Base-by-base conservation (phyloP, 1,284 basidiomycete species). In the Marasmius sp. region DNA sequence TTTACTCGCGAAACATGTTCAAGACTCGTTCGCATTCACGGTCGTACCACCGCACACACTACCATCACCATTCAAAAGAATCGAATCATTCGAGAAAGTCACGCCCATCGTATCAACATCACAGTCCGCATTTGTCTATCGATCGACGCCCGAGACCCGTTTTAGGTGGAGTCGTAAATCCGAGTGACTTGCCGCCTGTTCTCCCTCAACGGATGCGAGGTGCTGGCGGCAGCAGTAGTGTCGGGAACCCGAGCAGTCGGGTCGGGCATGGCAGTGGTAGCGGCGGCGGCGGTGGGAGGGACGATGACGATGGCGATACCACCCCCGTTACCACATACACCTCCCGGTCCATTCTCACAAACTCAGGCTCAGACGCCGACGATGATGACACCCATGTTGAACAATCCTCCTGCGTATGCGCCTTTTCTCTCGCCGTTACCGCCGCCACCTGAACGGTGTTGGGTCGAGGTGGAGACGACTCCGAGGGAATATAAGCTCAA, bases 401-500 rank as follows among this genome's bases (percentile, higher is more conserved):
- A 49, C 34, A 18, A 12, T 11, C 74, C 70, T 2, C 75, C 79
- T 7, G 81, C 84, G 0, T 79, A 83, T 61, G 83, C 81, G 54
- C 80, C 85, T 0, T 89, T 89, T 69, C 74, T 90, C 38, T 83
- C 81, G 61, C 83, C 83, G 65, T 81, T 80, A 0, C 84, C 85
- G 8, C 45, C 45, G 8, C 79, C 84, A 0, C 83, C 88, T 1
- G 75, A 77, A 3, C 85, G 86, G 62, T 83, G 81, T 52, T 85
- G 81, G 72, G 89, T 93, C 45, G 80, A 85, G 45, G 87, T 93
- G 14, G 88, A 92, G 71, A 90, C 88, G 3, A 82, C 80, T 0
- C 75, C 77, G 5, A 69, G 71, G 3, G 84, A 87, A 68, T 92
- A 93, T 68, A 75, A 79, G 61, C 78, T 93, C 48, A 74, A 86